Percentiles rank a stretch among this genome's conserved stretches.
Conservation (phyloP, 768 basidiomycete species). For the Lactifluus echinatus region DNA sequence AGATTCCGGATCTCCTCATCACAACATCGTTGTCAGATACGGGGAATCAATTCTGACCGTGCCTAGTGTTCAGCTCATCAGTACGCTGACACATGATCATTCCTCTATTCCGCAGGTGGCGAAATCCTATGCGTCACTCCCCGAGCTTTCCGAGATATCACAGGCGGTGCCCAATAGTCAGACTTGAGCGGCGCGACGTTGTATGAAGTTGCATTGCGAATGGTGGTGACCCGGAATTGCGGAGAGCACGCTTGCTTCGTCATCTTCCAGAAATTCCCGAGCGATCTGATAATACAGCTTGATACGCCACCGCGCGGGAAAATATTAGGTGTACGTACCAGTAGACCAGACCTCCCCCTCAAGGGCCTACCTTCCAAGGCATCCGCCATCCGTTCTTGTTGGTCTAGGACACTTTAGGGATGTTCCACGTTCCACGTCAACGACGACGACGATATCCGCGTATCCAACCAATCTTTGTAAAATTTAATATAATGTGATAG, state of each 20-base stretch:
- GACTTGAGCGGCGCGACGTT: not conserved
- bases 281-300: not conserved
- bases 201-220: not conserved
- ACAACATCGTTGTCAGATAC: not conserved
- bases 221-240: not conserved
- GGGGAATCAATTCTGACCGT: not conserved
- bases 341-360: not conserved
- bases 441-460: slow-evolving; percentile 1
- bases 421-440: slow-evolving; percentile 11
- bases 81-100: not conserved
- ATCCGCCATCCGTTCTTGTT: not conserved
- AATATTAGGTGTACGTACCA: not conserved
- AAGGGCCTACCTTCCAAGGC: not conserved
- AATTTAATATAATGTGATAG: not conserved
- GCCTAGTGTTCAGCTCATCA: not conserved
- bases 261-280: slow-evolving; percentile 8
- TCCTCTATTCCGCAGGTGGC: not conserved
- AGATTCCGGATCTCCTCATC: slow-evolving; percentile 2
- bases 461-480: not conserved
- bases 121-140: too few relatives aligned
- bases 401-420: not conserved
- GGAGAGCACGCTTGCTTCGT: slow-evolving; percentile 6
- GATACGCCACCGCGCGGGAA: slow-evolving; percentile 5
- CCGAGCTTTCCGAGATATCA: not conserved
- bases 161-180: not conserved